Base-by-base conservation (phyloP, 139 green algal genomes). In the Diplosphaera chodatii region DNA sequence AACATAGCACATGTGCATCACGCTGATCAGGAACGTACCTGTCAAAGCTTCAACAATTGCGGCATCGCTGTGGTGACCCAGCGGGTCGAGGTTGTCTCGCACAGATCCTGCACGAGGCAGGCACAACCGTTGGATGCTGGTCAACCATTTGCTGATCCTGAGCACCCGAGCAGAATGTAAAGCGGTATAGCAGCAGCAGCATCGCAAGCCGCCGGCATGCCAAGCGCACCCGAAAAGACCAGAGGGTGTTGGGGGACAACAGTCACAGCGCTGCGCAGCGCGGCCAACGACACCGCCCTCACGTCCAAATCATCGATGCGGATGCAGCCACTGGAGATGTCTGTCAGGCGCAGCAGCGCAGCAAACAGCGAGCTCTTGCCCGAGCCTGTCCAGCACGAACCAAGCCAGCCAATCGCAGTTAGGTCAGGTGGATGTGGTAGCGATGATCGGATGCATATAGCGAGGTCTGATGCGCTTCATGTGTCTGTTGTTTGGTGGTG, bases 351-450 rank as follows among this genome's bases (percentile, higher is more conserved):
- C 71, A 91, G 64, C 75, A 92, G 64, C 20, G 75, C 80, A 25
- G 80, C 80, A 31, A 94, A 22, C 27, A 89, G 32, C 40, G 75
- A 84, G 77, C 74, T 85, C 77, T 92, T 92, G n/a, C 90, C 90
- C 3, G 87, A 86, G 32, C 75, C 85, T 69, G n/a, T n/a, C n/a
- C n/a, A n/a, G n/a, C n/a, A n/a, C n/a, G n/a, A n/a, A n/a, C n/a
- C n/a, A n/a, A n/a, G n/a, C n/a, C n/a, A n/a, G n/a, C n/a, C n/a
- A n/a, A n/a, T n/a, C n/a, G n/a, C n/a, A n/a, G n/a, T n/a, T n/a
- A n/a, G n/a, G n/a, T n/a, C n/a, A n/a, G n/a, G n/a, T n/a, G n/a
- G n/a, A n/a, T n/a, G n/a, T n/a, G n/a, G n/a, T n/a, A n/a, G n/a
- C n/a, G n/a, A n/a, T n/a, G n/a, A n/a, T n/a, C n/a, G n/a, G n/a